Evolutionary conservation across 129 eudicot genomes (phyloP).

Genomic region (Chrysanthemum lavandulifolium): DNA sequence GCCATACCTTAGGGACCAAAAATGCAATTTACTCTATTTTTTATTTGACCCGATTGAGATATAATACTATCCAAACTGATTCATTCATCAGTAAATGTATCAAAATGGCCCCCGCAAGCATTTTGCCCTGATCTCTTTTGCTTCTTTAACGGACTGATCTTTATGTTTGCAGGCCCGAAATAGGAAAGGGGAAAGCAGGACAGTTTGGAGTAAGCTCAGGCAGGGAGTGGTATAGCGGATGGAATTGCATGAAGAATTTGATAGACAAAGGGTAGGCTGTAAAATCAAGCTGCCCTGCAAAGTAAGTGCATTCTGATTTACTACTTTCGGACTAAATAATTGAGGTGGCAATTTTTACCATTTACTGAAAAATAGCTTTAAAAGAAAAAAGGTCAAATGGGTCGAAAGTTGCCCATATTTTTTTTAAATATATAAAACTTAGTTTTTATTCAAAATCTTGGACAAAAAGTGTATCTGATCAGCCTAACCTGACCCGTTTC

Average conservation of each 20-base stretch:
- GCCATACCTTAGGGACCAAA: no score
- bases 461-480: not conserved
- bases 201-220: conserved; percentile 79
- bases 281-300: conserved; percentile 93
- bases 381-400: not conserved
- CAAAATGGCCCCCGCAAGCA: no score
- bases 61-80: no score
- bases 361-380: not conserved
- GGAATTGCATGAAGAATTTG: conserved; percentile 87
- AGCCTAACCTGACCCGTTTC: not conserved
- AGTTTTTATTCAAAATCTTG: not conserved
- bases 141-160: not conserved
- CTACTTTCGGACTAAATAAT: not conserved
- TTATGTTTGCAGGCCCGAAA: conserved; percentile 63
- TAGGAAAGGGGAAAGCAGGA: conserved; percentile 80
- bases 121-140: no score
- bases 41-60: no score
- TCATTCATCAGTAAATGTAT: no score
- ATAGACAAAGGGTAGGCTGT: conserved; percentile 74
- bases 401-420: not conserved
- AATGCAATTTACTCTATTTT: no score
- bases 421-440: not conserved
- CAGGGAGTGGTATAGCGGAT: conserved; percentile 95
- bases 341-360: not conserved
- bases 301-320: conserved; percentile 41